phyloP scores from a whole-genome alignment of 1,139 yeast genomes.

The Schwanniomyces etchellsii region DNA sequence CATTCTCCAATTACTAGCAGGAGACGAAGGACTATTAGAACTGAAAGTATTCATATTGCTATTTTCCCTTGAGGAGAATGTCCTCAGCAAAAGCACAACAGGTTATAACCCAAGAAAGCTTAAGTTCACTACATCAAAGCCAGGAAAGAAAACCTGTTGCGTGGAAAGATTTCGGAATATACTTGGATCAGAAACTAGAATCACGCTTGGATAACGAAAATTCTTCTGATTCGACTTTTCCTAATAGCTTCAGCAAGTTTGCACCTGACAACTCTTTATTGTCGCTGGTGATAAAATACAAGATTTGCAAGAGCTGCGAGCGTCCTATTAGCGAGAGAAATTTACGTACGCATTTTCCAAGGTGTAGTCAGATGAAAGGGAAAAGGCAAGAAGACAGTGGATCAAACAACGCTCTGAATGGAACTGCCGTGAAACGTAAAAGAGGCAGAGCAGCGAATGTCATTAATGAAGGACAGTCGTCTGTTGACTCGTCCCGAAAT shows the following conservation, averaged over 20 bases:
- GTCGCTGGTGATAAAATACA: conserved; percentile 36
- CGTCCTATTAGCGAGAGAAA: conserved; percentile 54
- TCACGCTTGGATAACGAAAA: conserved; percentile 14
- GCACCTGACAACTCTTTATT: conserved; percentile 1
- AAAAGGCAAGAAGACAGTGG: conserved; percentile 26
- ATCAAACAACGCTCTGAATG: conserved; percentile 9
- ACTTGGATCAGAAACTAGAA: conserved; percentile 44
- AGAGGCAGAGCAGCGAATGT: conserved; percentile 21
- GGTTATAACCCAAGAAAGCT: conserved; percentile 17
- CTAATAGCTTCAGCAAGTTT: not conserved
- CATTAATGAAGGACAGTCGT: conserved; percentile 31
- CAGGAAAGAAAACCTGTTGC: conserved; percentile 19
- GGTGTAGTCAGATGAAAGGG: conserved; percentile 47
- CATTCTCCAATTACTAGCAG: too few species aligned
- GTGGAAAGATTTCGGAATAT: conserved; percentile 64
- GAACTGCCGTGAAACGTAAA: conserved; percentile 21
- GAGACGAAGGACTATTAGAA: too few species aligned
- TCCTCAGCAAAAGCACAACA: conserved; percentile 25
- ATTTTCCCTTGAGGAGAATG: conserved; percentile 15
- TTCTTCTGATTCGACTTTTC: conserved; percentile 3
- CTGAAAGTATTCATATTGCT: too few species aligned
- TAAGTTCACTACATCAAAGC: conserved; percentile 9
- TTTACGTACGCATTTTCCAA: conserved; percentile 38
- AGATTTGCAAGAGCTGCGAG: conserved; percentile 62
- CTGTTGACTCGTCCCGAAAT: conserved; percentile 38